phyloP scores from a whole-genome alignment of 1,284 basidiomycete genomes.

The Fomitopsis betulina region DNA sequence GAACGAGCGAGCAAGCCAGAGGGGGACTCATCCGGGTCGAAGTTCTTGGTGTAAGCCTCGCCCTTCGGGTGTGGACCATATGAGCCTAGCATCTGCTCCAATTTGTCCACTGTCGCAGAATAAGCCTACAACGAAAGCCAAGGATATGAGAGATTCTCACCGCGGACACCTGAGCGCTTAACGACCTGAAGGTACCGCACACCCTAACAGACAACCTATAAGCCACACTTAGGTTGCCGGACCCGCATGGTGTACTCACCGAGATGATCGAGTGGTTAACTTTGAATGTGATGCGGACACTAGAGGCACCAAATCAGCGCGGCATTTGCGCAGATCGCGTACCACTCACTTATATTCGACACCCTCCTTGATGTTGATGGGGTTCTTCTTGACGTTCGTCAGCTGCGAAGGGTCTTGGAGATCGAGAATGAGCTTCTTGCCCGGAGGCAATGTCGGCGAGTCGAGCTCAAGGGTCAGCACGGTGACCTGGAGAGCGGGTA shows the following conservation, averaged over 20 bases:
- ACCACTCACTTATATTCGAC: conserved; percentile 69
- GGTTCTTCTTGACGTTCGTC: conserved; percentile 59
- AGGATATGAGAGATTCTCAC: conserved; percentile 30
- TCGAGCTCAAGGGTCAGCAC: conserved; percentile 66
- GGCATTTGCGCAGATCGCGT: neutral
- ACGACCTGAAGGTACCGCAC: conserved; percentile 84
- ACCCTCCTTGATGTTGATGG: conserved; percentile 80
- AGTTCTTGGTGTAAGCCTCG: conserved; percentile 62
- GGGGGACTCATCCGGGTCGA: conserved; percentile 76
- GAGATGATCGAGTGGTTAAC: conserved; percentile 86
- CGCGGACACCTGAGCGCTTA: conserved; percentile 68
- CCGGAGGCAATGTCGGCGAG: conserved; percentile 62
- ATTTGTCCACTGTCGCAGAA: conserved; percentile 64
- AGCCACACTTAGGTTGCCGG: conserved; percentile 4
- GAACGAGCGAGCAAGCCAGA: conserved; percentile 79
- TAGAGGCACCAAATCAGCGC: conserved; percentile 25
- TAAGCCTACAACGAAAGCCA: neutral
- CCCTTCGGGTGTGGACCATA: conserved; percentile 67
- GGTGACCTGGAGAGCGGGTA: conserved; percentile 44
- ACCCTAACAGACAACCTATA: conserved; percentile 40
- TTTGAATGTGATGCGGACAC: conserved; percentile 74
- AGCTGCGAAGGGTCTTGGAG: conserved; percentile 42
- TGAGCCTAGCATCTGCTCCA: conserved; percentile 89
- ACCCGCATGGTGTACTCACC: conserved; percentile 34
- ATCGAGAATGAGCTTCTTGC: conserved; percentile 57